phyloP scores from a whole-genome alignment of 2,329 filamentous ascomycete genomes.

The Coccinonectria pachysandricola region DNA sequence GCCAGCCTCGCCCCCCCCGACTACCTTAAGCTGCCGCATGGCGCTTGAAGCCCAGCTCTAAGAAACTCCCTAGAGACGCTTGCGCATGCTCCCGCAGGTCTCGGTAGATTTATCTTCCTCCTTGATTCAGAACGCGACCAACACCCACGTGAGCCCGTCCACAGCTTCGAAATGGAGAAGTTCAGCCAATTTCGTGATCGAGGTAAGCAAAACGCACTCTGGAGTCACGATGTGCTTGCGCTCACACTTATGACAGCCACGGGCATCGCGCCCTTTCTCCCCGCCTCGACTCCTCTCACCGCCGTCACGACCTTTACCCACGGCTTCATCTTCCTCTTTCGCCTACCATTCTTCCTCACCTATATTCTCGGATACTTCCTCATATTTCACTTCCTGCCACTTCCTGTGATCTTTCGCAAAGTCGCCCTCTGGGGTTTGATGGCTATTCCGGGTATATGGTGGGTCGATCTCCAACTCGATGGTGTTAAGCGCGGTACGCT shows the following conservation, averaged over 20 bases:
- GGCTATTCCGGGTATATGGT: constrained; percentile 88
- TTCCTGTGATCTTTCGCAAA: constrained; percentile 58
- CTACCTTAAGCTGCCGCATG: too few relatives aligned
- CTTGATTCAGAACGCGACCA: too few relatives aligned
- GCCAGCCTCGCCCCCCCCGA: too few relatives aligned
- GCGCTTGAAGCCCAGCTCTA: too few relatives aligned
- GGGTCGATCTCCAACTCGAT: constrained; percentile 96
- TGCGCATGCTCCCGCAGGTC: background rate
- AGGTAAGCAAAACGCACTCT: constrained; percentile 44
- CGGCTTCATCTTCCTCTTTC: constrained; percentile 65
- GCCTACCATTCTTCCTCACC: constrained; percentile 66
- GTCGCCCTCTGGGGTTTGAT: constrained; percentile 79
- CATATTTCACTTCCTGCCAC: constrained; percentile 70
- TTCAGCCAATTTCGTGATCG: constrained; percentile 87
- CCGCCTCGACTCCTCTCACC: constrained; percentile 57
- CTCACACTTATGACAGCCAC: constrained; percentile 51
- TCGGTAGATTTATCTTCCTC: background rate
- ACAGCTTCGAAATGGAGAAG: constrained; percentile 98
- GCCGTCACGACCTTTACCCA: constrained; percentile 54
- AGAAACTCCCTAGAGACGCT: too few relatives aligned
- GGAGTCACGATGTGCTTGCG: background rate
- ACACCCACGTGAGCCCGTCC: too few relatives aligned
- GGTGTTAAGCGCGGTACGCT: constrained; percentile 88
- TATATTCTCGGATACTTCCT: constrained; percentile 64
- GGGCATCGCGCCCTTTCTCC: constrained; percentile 92